Evolutionary conservation across 2,329 filamentous ascomycete genomes (phyloP).

Genomic region (Venturia pyrina): DNA sequence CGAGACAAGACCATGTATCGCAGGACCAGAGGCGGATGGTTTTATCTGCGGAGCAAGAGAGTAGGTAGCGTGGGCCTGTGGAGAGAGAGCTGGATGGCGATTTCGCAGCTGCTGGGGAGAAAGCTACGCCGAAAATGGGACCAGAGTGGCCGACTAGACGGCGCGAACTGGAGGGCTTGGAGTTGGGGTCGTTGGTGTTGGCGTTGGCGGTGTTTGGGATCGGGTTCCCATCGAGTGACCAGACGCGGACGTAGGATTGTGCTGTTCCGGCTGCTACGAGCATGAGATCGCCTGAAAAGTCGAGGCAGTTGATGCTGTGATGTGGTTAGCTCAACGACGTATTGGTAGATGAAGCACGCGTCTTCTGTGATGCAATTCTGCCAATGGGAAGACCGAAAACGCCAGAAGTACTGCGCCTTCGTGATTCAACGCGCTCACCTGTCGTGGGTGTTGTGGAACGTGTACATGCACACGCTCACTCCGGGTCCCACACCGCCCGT

Average conservation of each 20-base stretch:
- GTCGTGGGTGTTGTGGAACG: conserved; percentile 92
- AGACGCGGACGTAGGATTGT: conserved; percentile 92
- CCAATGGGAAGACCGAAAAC: no score
- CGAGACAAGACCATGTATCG: conserved; percentile 83
- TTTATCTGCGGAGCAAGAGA: conserved; percentile 81
- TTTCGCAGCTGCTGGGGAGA: conserved; percentile 59
- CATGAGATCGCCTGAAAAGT: conserved; percentile 85
- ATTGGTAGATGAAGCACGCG: background rate
- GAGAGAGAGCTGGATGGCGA: conserved; percentile 35
- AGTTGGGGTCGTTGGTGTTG: conserved; percentile 43
- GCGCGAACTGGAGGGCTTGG: conserved; percentile 52
- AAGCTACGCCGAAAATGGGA: conserved; percentile 80
- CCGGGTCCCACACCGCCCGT: conserved; percentile 75
- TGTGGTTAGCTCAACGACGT: conserved; percentile 16
- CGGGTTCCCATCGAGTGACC: conserved; percentile 78
- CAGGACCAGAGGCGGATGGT: conserved; percentile 88
- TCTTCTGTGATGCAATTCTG: background rate
- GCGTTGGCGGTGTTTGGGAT: conserved; percentile 58
- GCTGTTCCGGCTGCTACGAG: conserved; percentile 82
- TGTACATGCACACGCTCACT: conserved; percentile 92
- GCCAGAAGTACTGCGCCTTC: background rate
- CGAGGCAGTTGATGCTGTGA: conserved; percentile 73
- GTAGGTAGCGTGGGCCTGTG: conserved; percentile 61
- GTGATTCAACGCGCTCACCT: conserved; percentile 46
- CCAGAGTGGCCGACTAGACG: conserved; percentile 79